phyloP scores from a whole-genome alignment of 2,329 filamentous ascomycete genomes.

The Epichloe elymi region DNA sequence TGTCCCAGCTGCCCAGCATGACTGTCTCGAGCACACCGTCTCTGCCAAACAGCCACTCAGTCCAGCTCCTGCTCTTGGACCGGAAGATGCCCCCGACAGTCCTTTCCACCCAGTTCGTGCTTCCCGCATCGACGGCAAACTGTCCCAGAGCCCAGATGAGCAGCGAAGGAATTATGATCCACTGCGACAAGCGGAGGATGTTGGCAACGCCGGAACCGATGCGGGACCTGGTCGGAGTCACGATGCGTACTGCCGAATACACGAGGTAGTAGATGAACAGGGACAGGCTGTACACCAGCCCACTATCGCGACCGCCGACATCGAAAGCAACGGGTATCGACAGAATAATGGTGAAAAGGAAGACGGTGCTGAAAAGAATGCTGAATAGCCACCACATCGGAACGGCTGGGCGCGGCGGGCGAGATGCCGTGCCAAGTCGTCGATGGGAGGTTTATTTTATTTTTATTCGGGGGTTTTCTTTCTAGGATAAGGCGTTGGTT shows the following conservation, averaged over 20 bases:
- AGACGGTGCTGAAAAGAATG: constrained; percentile 66
- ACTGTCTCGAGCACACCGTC: constrained; percentile 69
- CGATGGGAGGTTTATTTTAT: constrained; percentile 1
- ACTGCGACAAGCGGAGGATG: constrained; percentile 65
- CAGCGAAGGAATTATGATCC: constrained; percentile 71
- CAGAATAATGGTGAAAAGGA: constrained; percentile 84
- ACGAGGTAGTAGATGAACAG: constrained; percentile 84
- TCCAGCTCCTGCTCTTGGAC: constrained; percentile 50
- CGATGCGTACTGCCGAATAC: constrained; percentile 68
- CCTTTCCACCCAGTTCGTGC: constrained; percentile 66
- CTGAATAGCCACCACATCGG: constrained; percentile 75
- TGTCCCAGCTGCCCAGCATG: constrained; percentile 81
- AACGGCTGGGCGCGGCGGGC: constrained; percentile 19
- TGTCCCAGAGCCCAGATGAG: constrained; percentile 93
- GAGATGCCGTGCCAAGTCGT: constrained; percentile 6
- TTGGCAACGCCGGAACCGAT: constrained; percentile 59
- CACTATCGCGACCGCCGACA: constrained; percentile 88
- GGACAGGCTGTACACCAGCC: constrained; percentile 82
- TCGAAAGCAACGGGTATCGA: constrained; percentile 96
- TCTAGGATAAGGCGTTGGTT: not conserved
- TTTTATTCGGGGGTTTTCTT: not conserved
- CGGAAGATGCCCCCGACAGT: constrained; percentile 59
- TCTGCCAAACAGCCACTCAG: constrained; percentile 79
- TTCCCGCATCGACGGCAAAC: constrained; percentile 81
- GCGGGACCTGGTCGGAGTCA: constrained; percentile 66